These are phyloP conservation scores for Sugiyamaella mastotermitis DNA, from an alignment of 805 yeast species.

Conservation along the genomic window DNA sequence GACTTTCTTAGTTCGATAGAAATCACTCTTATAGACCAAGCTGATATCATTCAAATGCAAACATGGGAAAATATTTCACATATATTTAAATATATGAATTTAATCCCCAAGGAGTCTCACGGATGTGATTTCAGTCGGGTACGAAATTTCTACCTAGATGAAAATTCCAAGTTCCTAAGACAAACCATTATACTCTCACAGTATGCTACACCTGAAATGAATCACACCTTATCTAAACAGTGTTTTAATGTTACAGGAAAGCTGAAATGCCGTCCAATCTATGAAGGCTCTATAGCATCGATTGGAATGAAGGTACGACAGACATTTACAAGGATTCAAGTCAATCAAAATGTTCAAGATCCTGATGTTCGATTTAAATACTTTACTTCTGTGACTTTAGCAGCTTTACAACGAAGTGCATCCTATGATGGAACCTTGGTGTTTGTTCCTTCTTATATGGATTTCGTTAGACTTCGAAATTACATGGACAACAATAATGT, in stretches of 20 bases:
- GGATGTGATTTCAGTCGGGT: conserved; percentile 88
- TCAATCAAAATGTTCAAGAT: conserved; percentile 49
- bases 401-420: conserved; percentile 56
- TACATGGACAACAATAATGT: conserved; percentile 56
- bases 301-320: conserved; percentile 56
- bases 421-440: conserved; percentile 70
- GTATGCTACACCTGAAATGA: conserved; percentile 74
- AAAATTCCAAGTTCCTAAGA: conserved; percentile 62
- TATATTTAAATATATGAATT: conserved; percentile 62
- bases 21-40: conserved; percentile 69
- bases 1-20: conserved; percentile 91
- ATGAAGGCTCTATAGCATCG: conserved; percentile 52
- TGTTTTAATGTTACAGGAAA: conserved; percentile 34
- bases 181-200: conserved; percentile 77
- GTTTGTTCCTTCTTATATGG: conserved; percentile 81
- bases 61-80: conserved; percentile 81
- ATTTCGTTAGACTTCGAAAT: conserved; percentile 72
- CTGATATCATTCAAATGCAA: conserved; percentile 85
- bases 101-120: conserved; percentile 71
- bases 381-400: conserved; percentile 68
- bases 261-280: conserved; percentile 35
- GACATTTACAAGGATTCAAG: conserved; percentile 61
- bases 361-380: conserved; percentile 79
- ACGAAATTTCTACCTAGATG: conserved; percentile 88
- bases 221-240: conserved; percentile 42